These are phyloP conservation scores for Copromyces sp. DNA, from an alignment of 495 filamentous ascomycete genomes.

Conservation along the genomic window DNA sequence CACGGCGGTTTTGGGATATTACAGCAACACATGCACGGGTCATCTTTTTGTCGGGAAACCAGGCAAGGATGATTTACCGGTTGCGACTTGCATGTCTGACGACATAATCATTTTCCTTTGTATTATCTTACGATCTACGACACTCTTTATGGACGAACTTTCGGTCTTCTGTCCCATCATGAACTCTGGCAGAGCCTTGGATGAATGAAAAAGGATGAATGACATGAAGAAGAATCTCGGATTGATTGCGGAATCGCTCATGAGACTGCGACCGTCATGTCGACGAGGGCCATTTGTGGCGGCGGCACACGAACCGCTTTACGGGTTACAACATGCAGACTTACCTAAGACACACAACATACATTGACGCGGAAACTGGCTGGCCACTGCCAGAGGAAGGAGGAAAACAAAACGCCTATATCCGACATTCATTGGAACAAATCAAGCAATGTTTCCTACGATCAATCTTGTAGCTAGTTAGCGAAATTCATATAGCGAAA, in stretches of 20 bases:
- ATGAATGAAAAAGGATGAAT: not conserved
- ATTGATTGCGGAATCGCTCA: slow-evolving; percentile 1
- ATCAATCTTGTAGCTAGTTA: not conserved
- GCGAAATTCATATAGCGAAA: not conserved
- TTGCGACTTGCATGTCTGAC: not conserved
- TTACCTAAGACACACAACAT: not conserved
- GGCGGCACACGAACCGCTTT: not conserved
- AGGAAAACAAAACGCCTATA: not conserved
- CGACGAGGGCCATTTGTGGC: not conserved
- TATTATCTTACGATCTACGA: not conserved
- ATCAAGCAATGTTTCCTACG: not conserved
- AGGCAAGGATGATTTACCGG: not conserved
- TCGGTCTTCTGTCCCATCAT: not conserved
- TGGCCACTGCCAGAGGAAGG: not conserved
- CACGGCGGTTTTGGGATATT: not conserved
- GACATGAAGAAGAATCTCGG: not conserved
- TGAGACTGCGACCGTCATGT: slow-evolving; percentile 2
- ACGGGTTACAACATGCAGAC: not conserved
- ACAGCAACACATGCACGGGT: not conserved
- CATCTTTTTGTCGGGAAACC: not conserved
- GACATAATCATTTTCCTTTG: not conserved
- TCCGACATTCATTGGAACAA: not conserved
- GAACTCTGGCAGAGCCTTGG: not conserved
- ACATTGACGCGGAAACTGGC: not conserved
- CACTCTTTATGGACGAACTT: not conserved